Evolutionary conservation across 495 filamentous ascomycete species (phyloP), one percentile per base, ranked within the genome.

Genomic region (Aspergillus conjunctus): DNA sequence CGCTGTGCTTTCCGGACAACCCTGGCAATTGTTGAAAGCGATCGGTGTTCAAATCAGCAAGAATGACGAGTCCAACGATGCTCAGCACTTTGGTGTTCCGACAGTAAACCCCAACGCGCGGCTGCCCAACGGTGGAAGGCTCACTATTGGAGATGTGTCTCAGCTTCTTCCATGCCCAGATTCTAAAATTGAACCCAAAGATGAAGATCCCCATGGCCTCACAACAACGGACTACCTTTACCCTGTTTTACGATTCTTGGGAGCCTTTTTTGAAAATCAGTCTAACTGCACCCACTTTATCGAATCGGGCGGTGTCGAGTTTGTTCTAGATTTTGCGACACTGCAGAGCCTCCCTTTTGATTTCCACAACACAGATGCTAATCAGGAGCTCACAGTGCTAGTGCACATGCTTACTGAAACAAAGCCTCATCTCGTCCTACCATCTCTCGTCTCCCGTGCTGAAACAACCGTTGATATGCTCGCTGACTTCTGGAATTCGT

Each of bases 321-420:
- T 87, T 56, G 76, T 97, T n/a, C 77, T 99, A 31, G 90, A 96
- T 66, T 83, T 96, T 56, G 87, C 86, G 31, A 89, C 89, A 10
- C 81, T 92, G 26, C 87, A 92, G 17, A 90, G 89, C 68, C 79
- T 97, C 52, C 81, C 88, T 2, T 85, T 86, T 60, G 85, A 91
- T 65, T 92, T 93, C 68, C 85, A 87, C 50, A 86, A 85, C 22
- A 83, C 84, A 7, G 72, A 77, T 51, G 85, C 87, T 8, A 85
- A 78, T 48, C 83, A 86, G 34, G 84, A 87, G 54, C 77, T 96
- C 31, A 81, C 84, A 8, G 83, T 84, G 15, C 87, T 94, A n/a
- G 76, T 96, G 15, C 86, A 93, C 60, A 81, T 87, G 62, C 81
- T 96, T 58, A 85, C 92, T 34, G 95, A 98, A 68, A 85, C 85